phyloP scores from a whole-genome alignment of 192 early-diverging fungal species.

The Podila verticillata region DNA sequence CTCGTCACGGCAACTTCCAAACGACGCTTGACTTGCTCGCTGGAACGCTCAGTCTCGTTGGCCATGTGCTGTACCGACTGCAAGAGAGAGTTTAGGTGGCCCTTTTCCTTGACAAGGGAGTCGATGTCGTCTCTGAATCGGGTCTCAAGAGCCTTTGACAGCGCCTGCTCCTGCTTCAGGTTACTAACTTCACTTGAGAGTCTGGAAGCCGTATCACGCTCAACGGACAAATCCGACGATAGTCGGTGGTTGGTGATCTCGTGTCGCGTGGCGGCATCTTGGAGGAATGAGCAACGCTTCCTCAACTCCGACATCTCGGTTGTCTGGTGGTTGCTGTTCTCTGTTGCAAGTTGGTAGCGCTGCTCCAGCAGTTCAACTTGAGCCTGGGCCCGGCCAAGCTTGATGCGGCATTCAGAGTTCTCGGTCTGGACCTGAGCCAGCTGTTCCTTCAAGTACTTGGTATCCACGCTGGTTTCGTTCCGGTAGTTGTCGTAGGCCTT shows the following conservation, averaged over 20 bases:
- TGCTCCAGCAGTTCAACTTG: slow-evolving; percentile 64
- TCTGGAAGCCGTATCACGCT: slow-evolving; percentile 60
- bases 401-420: slow-evolving; percentile 68
- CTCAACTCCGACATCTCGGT: slow-evolving; percentile 73
- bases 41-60: slow-evolving; percentile 58
- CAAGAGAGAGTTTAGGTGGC: slow-evolving; percentile 60
- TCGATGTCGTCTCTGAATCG: slow-evolving; percentile 62
- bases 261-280: slow-evolving; percentile 59
- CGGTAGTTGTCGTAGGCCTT: slow-evolving; percentile 73
- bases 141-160: slow-evolving; percentile 59
- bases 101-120: slow-evolving; percentile 61
- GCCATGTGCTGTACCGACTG: slow-evolving; percentile 61
- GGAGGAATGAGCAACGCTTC: slow-evolving; percentile 61
- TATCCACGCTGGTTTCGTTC: slow-evolving; percentile 69
- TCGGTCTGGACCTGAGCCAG: slow-evolving; percentile 61
- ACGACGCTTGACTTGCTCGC: slow-evolving; percentile 46
- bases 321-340: slow-evolving; percentile 61
- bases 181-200: slow-evolving; percentile 59
- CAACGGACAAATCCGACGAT: slow-evolving; percentile 55
- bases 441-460: slow-evolving; percentile 62
- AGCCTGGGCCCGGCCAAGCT: slow-evolving; percentile 69
- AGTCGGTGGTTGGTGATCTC: slow-evolving; percentile 71
- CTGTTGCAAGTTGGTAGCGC: slow-evolving; percentile 69
- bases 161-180: slow-evolving; percentile 64
- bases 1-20: slow-evolving; percentile 52